Evolutionary conservation across 2,329 filamentous ascomycete genomes (phyloP).

Genomic region (Cephalotrichum gorgonifer): DNA sequence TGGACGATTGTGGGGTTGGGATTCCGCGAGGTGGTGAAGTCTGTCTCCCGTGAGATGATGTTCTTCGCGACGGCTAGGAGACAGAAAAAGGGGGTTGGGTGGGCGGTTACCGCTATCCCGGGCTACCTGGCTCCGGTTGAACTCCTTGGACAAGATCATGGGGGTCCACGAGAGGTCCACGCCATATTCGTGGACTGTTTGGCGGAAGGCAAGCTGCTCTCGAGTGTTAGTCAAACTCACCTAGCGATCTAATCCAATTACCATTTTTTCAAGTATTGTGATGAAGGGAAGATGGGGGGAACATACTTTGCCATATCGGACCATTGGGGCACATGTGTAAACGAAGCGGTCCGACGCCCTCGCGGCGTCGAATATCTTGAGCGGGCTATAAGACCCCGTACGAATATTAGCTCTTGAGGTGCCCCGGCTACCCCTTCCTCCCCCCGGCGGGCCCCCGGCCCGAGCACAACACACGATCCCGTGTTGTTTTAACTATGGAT

Average conservation of each 20-base stretch:
- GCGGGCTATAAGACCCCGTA: slow-evolving; percentile 28
- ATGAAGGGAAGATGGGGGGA: not conserved
- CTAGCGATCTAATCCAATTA: too few relatives aligned
- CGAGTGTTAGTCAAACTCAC: not conserved
- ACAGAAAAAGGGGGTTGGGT: slow-evolving; percentile 10
- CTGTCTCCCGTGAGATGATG: slow-evolving; percentile 18
- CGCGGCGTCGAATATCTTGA: slow-evolving; percentile 48
- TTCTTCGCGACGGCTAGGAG: not conserved
- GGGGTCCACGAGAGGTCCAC: slow-evolving; percentile 61
- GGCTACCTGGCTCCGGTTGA: slow-evolving; percentile 50
- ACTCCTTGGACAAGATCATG: slow-evolving; percentile 62
- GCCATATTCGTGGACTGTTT: slow-evolving; percentile 54
- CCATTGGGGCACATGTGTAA: slow-evolving; percentile 57
- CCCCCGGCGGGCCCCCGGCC: too few relatives aligned
- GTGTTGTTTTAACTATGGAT: too few relatives aligned
- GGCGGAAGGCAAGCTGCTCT: slow-evolving; percentile 53
- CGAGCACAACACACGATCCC: too few relatives aligned
- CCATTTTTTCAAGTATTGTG: too few relatives aligned
- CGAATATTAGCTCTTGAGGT: not conserved
- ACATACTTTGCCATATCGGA: slow-evolving; percentile 49
- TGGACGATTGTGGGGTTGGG: slow-evolving; percentile 55
- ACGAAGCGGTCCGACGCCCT: slow-evolving; percentile 41
- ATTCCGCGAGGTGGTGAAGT: slow-evolving; percentile 47
- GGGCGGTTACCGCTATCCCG: slow-evolving; percentile 43
- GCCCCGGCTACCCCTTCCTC: not conserved